A percentile compares a stretch with the other conserved stretches of the same genome.
phyloP scores from a whole-genome alignment of 345 rosid species.

The Euphorbia peplus region DNA sequence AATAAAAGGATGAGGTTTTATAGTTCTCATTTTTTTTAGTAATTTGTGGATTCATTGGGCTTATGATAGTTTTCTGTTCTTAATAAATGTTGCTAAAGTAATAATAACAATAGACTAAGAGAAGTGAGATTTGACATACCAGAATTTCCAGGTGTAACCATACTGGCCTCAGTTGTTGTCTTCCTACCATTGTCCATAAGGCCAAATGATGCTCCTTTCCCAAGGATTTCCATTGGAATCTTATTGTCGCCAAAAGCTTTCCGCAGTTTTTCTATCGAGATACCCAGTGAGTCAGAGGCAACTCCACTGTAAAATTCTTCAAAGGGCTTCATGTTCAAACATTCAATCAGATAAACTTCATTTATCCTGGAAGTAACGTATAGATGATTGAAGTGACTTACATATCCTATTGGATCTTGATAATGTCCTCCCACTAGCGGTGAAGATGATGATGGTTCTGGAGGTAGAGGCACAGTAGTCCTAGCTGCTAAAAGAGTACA shows the following conservation, averaged over 20 bases:
- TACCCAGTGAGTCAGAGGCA: constrained; percentile 38
- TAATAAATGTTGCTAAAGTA: too few species aligned
- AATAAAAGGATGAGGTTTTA: too few species aligned
- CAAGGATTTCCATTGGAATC: constrained; percentile 28
- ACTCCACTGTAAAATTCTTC: constrained; percentile 47
- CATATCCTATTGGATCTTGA: constrained; percentile 42
- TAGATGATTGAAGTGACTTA: constrained; percentile 31
- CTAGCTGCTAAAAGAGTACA: constrained; percentile 41
- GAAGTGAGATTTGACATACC: constrained; percentile 36
- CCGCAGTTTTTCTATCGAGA: constrained; percentile 50
- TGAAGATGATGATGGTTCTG: constrained; percentile 46
- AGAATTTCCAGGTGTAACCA: constrained; percentile 52
- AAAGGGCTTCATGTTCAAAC: constrained; percentile 41
- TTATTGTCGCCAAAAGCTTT: constrained; percentile 20
- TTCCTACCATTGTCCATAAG: constrained; percentile 27
- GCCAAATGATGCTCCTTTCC: constrained; percentile 38
- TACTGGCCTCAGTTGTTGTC: constrained; percentile 32
- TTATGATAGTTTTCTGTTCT: too few species aligned
- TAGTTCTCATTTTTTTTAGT: too few species aligned
- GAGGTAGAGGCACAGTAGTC: constrained; percentile 39
- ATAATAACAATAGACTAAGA: background rate
- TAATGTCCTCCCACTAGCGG: constrained; percentile 33
- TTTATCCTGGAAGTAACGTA: constrained; percentile 17
- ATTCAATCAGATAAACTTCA: constrained; percentile 23
- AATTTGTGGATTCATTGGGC: too few species aligned